Conservation (phyloP, 176 grass and related monocot genomes). For the Rhynchospora pubera region DNA sequence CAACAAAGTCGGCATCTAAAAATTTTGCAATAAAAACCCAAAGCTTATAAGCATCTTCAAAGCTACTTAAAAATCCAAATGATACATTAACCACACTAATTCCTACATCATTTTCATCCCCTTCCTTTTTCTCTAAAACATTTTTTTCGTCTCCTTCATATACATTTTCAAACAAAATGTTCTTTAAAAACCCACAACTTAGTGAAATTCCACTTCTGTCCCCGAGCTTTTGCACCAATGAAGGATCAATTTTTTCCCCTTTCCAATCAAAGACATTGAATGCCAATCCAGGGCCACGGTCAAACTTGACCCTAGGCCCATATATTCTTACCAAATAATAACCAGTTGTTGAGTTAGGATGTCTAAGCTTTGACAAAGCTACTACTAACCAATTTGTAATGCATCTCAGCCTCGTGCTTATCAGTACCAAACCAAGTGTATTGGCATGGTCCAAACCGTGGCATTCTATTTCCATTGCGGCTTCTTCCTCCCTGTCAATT, state of each 20-base stretch:
- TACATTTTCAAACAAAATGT: constrained; percentile 64
- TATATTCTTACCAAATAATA: constrained; percentile 57
- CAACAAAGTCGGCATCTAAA: constrained; percentile 85
- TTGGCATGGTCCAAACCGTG: constrained; percentile 75
- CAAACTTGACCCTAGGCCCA: constrained; percentile 78
- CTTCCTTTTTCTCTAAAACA: constrained; percentile 50
- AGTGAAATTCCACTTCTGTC: constrained; percentile 79
- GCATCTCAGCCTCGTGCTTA: constrained; percentile 67
- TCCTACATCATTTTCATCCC: constrained; percentile 36
- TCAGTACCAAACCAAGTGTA: constrained; percentile 55
- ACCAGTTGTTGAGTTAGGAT: constrained; percentile 46
- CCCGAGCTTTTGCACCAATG: constrained; percentile 82
- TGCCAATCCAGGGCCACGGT: constrained; percentile 61
- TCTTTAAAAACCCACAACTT: constrained; percentile 59
- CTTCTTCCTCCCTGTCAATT: constrained; percentile 12
- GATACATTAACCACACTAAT: constrained; percentile 74
- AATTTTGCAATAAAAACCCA: constrained; percentile 91
- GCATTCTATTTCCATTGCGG: constrained; percentile 51
- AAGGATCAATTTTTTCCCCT: constrained; percentile 61
- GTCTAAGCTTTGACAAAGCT: constrained; percentile 62
- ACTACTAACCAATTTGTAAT: constrained; percentile 86
- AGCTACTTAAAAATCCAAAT: constrained; percentile 73
- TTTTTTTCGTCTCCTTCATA: constrained; percentile 35
- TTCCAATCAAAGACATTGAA: constrained; percentile 96
- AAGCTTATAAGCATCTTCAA: constrained; percentile 81